Conservation (phyloP, 2,329 filamentous ascomycete genomes). For the Polychaeton citri region DNA sequence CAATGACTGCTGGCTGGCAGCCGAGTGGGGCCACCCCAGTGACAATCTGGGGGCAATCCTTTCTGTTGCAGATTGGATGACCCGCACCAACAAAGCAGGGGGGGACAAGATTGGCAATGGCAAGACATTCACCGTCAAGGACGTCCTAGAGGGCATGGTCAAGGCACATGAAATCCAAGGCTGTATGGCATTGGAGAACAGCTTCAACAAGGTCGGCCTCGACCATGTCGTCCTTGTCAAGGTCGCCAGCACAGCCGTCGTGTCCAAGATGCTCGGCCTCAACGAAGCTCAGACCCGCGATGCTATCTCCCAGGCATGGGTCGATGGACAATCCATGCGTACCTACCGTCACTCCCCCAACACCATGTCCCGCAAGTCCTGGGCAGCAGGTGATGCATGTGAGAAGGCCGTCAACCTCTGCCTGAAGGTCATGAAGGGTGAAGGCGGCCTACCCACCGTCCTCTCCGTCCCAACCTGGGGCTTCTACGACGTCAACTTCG, state of each 20-base stretch:
- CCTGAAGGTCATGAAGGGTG: slow-evolving; percentile 92
- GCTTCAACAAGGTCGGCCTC: slow-evolving; percentile 94
- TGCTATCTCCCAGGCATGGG: slow-evolving; percentile 93
- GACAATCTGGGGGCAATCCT: slow-evolving; percentile 97
- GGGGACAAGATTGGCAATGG: slow-evolving; percentile 52
- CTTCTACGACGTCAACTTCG: slow-evolving; percentile 97
- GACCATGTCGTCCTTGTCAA: slow-evolving; percentile 98
- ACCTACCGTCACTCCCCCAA: slow-evolving; percentile 97
- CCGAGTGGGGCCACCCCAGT: slow-evolving; percentile 97
- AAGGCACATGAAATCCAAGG: slow-evolving; percentile 99
- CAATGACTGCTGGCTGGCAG: slow-evolving; percentile 99
- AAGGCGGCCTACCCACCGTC: slow-evolving; percentile 81
- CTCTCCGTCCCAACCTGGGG: slow-evolving; percentile 90
- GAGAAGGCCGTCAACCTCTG: slow-evolving; percentile 95
- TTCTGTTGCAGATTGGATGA: slow-evolving; percentile 93
- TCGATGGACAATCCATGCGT: slow-evolving; percentile 87
- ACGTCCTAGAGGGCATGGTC: slow-evolving; percentile 86
- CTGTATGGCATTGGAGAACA: slow-evolving; percentile 91
- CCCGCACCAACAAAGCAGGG: slow-evolving; percentile 79
- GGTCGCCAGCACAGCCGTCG: slow-evolving; percentile 86
- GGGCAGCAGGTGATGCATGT: slow-evolving; percentile 96
- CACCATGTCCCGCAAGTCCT: slow-evolving; percentile 99
- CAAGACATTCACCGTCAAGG: slow-evolving; percentile 76
- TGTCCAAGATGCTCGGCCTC: slow-evolving; percentile 88
- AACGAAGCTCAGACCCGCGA: slow-evolving; percentile 83